These are phyloP conservation scores for Spathaspora sp. DNA, from an alignment of 805 yeast genomes.

Conservation along the genomic window DNA sequence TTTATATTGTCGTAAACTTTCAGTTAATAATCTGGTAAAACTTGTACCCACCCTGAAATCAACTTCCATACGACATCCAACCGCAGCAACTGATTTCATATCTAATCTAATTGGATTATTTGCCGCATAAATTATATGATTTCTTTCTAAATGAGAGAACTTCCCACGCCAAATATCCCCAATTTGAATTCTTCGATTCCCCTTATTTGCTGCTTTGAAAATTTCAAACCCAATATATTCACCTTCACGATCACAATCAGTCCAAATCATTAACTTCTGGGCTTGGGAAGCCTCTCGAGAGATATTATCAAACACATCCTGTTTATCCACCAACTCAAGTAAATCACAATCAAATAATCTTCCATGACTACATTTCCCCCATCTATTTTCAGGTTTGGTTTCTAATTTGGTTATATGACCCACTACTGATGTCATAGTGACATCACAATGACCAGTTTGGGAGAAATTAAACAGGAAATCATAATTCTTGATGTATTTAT, in stretches of 20 bases:
- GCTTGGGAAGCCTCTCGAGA: constrained; percentile 57
- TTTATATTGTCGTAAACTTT: constrained; percentile 36
- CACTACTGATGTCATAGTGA: constrained; percentile 88
- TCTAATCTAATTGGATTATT: constrained; percentile 61
- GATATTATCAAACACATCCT: constrained; percentile 64
- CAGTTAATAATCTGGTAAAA: constrained; percentile 77
- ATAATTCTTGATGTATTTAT: constrained; percentile 73
- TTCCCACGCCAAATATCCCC: constrained; percentile 63
- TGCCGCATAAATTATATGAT: constrained; percentile 76
- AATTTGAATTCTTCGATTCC: constrained; percentile 43
- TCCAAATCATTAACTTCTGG: constrained; percentile 83
- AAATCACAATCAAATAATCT: constrained; percentile 71
- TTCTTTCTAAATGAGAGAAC: constrained; percentile 81
- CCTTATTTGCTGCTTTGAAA: constrained; percentile 57
- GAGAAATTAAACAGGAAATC: constrained; percentile 71
- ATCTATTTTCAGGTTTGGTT: constrained; percentile 56
- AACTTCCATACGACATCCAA: constrained; percentile 77
- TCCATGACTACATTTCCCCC: constrained; percentile 67
- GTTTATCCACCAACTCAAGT: constrained; percentile 26
- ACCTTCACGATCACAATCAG: constrained; percentile 97
- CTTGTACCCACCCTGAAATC: constrained; percentile 88
- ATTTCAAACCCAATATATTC: constrained; percentile 90
- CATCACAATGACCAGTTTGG: constrained; percentile 59
- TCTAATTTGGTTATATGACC: constrained; percentile 76
- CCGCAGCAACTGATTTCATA: constrained; percentile 74